Evolutionary conservation across 2,329 filamentous ascomycete genomes (phyloP).

Genomic region (Exophiala bonariae): DNA sequence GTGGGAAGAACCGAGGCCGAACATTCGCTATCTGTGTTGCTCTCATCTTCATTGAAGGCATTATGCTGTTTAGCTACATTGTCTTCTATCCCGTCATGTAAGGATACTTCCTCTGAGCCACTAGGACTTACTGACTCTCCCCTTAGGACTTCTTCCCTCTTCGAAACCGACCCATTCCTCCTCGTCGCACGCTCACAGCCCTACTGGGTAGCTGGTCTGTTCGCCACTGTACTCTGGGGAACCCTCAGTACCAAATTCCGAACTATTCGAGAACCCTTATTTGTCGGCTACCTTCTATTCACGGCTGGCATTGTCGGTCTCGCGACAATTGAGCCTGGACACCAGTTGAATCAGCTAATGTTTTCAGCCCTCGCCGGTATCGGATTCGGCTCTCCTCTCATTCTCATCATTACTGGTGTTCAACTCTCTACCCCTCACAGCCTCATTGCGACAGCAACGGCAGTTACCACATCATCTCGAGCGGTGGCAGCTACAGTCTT

Average conservation of each 20-base stretch:
- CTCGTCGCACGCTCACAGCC: constrained; percentile 7
- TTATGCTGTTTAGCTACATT: constrained; percentile 11
- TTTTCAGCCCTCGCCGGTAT: constrained; percentile 9
- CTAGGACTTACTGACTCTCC: background rate
- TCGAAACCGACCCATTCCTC: constrained; percentile 16
- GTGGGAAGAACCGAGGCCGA: constrained; percentile 4
- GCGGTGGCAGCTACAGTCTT: constrained; percentile 11
- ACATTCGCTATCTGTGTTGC: constrained; percentile 12
- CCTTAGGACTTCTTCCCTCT: constrained; percentile 8
- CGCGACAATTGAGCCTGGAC: constrained; percentile 7
- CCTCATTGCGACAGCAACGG: constrained; percentile 14
- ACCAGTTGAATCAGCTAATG: background rate
- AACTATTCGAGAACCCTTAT: constrained; percentile 15
- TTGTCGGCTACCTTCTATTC: constrained; percentile 11
- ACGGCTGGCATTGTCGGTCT: constrained; percentile 11
- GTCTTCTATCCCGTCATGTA: constrained; percentile 22
- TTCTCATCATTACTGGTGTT: constrained; percentile 12
- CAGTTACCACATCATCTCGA: constrained; percentile 15
- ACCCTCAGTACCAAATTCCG: constrained; percentile 9
- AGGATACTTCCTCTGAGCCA: background rate
- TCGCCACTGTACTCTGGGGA: constrained; percentile 12
- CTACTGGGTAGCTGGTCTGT: constrained; percentile 8
- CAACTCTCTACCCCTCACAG: constrained; percentile 11
- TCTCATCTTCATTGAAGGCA: constrained; percentile 16
- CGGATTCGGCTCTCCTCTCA: constrained; percentile 8